Evolutionary conservation across 352 stramenopile genomes (phyloP).

Genomic region (Globisporangium okanoganense): DNA sequence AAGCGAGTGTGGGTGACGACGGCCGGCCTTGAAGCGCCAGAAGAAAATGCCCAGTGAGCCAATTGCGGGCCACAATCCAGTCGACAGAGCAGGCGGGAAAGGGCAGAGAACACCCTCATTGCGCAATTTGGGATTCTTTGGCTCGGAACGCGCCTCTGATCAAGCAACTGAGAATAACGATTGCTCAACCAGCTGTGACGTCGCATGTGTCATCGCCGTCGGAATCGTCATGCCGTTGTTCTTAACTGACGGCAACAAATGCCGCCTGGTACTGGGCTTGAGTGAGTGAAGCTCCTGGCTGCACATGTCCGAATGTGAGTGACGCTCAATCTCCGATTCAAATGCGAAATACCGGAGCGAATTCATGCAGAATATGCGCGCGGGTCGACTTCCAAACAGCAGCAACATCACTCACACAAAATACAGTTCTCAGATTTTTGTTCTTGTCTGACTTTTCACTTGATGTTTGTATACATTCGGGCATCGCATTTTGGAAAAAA

Average conservation of each 20-base stretch:
- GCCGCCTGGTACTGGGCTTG: too few species aligned
- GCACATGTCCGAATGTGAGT: too few species aligned
- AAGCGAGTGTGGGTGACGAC: not conserved
- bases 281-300: not conserved
- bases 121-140: not conserved
- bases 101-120: not conserved
- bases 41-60: slow-evolving; percentile 1
- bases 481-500: not conserved
- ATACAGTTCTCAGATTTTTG: not conserved
- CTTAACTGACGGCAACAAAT: too few species aligned
- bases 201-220: not conserved
- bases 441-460: not conserved
- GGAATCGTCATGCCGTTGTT: not conserved
- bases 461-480: not conserved
- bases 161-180: not conserved
- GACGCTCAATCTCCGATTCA: not conserved
- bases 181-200: not conserved
- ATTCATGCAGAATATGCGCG: not conserved
- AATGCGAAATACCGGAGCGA: not conserved
- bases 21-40: not conserved
- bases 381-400: too few species aligned
- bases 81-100: not conserved
- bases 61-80: not conserved
- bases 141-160: not conserved
- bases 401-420: not conserved